Evolutionary conservation across 306 rosid genomes (phyloP), one percentile per base, ranked within the genome.

Genomic region (Hippophae tibetana): DNA sequence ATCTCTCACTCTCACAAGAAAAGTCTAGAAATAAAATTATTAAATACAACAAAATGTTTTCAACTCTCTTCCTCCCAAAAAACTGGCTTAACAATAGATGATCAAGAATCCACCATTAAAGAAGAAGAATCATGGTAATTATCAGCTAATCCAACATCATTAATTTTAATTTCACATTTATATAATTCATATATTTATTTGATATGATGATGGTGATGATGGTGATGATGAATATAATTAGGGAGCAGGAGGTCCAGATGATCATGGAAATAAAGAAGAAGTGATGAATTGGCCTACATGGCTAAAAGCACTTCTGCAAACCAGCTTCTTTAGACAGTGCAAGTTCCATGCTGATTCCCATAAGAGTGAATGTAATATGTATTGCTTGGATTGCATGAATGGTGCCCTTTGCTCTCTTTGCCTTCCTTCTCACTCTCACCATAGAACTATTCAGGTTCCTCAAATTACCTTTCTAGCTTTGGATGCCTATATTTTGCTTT

Each of bases 301-400:
- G 97, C 74, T 90, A 84, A 79, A 80, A 62, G 92, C 97, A 27
- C 70, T 90, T 18, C 81, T 90, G 6, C 73, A 65, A 51, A 95
- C 88, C 53, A 70, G 60, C 63, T 90, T 90, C 79, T 90, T 90
- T 64, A 94, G 76, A 79, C 97, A 81, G 64, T 90, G 97, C 84
- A 76, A 84, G 70, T 41, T 69, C 9, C 97, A 90, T 43, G 92
- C 82, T 1, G 95, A 87, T 67, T 90, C 92, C 4, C 97, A 87
- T 78, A 90, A 86, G 76, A 87, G 95, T 6, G 97, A 90, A 74
- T 90, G 97, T 58, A 90, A 90, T 52, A 90, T 90, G 97, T 90
- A 79, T 58, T 90, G 97, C 65, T 79, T 90, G 84, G 97, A 90
- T 63, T 90, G 97, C 70, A 76, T 83, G 87, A 76, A 83, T 44